Conservation (phyloP, 1,139 yeast genomes). For the Komagataea norvegica region DNA sequence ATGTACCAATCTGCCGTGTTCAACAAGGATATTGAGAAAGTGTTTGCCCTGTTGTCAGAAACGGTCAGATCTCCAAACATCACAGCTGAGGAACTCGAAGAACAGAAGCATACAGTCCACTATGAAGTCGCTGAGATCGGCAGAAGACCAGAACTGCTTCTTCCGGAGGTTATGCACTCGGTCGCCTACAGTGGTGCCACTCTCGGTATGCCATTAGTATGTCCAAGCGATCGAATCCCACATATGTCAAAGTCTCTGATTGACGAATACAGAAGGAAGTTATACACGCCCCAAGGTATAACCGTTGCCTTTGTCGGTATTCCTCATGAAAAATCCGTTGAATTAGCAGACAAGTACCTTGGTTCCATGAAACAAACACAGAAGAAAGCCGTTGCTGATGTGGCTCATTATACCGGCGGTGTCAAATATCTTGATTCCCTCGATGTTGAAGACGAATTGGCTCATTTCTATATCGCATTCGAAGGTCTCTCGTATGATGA, state of each 20-base stretch:
- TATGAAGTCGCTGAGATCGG: conserved; percentile 82
- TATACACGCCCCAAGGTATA: conserved; percentile 76
- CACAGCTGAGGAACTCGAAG: conserved; percentile 65
- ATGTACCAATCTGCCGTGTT: conserved; percentile 94
- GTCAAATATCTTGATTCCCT: conserved; percentile 63
- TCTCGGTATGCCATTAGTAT: conserved; percentile 79
- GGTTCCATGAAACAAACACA: conserved; percentile 50
- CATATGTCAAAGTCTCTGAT: conserved; percentile 50
- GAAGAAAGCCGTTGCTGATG: conserved; percentile 33
- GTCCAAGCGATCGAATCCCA: conserved; percentile 68
- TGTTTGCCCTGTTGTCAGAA: conserved; percentile 77
- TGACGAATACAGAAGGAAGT: conserved; percentile 55
- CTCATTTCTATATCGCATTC: conserved; percentile 82
- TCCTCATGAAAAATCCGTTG: conserved; percentile 63
- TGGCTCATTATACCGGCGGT: conserved; percentile 77
- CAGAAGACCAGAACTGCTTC: conserved; percentile 77
- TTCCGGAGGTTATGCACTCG: conserved; percentile 84
- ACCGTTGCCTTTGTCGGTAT: conserved; percentile 91
- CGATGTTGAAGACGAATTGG: conserved; percentile 75
- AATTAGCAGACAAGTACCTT: conserved; percentile 56
- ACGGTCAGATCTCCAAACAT: conserved; percentile 70
- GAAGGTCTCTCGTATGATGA: conserved; percentile 82
- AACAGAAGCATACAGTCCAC: conserved; percentile 68
- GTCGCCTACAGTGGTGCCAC: conserved; percentile 73
- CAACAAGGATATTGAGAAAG: conserved; percentile 75